phyloP scores from a whole-genome alignment of 1,139 yeast genomes.

The Fermentozyma sake region DNA sequence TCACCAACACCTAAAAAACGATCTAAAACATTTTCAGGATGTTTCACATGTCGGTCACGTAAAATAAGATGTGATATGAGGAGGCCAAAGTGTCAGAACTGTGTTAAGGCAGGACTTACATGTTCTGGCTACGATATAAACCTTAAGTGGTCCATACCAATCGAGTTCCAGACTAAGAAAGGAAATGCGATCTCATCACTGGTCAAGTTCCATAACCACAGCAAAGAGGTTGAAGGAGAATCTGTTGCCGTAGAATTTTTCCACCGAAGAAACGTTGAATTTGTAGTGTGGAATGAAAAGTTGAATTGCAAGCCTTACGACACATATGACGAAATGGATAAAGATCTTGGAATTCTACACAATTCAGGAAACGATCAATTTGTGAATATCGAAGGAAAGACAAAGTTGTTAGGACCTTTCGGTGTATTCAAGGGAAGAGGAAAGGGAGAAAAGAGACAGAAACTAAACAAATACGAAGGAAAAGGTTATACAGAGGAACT shows the following conservation, averaged over 20 bases:
- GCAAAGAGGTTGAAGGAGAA: constrained; percentile 10
- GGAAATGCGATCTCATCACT: constrained; percentile 24
- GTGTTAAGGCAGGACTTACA: constrained; percentile 43
- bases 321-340: constrained; percentile 79
- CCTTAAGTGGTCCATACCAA: constrained; percentile 68
- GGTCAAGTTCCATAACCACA: constrained; percentile 18
- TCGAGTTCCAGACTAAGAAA: constrained; percentile 36
- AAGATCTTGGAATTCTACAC: constrained; percentile 60
- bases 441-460: constrained; percentile 2
- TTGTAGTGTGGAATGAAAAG: constrained; percentile 57
- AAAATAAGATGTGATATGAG: constrained; percentile 46
- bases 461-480: background rate
- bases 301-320: constrained; percentile 46
- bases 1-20: constrained; percentile 16
- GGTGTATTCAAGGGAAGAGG: constrained; percentile 54
- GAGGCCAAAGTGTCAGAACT: constrained; percentile 41
- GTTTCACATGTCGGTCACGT: constrained; percentile 48
- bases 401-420: constrained; percentile 72
- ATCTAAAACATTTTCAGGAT: constrained; percentile 46
- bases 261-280: constrained; percentile 71
- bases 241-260: constrained; percentile 41
- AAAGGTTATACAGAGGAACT: too few species aligned
- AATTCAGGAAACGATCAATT: constrained; percentile 41
- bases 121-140: constrained; percentile 86
- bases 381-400: constrained; percentile 34